Percentiles rank a stretch among this genome's conserved stretches.
Evolutionary conservation across 2,329 filamentous ascomycete genomes (phyloP).

Genomic region (Aspergillus piperis): DNA sequence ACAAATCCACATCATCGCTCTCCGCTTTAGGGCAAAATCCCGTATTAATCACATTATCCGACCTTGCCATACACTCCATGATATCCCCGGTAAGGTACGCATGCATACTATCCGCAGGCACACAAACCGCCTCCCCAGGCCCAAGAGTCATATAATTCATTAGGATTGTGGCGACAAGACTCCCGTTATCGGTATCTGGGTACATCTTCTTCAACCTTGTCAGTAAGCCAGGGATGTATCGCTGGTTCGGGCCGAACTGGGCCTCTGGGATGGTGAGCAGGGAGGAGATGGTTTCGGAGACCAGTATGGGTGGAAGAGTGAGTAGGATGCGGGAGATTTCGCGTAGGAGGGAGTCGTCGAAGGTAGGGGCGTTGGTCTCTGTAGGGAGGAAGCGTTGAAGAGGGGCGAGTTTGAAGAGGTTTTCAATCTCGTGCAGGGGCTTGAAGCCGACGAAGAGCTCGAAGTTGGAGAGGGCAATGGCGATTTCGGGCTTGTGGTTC

Average conservation of each 20-base stretch:
- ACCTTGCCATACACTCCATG: constrained; percentile 76
- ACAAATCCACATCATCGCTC: constrained; percentile 64
- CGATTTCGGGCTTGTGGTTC: constrained; percentile 81
- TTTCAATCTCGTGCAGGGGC: constrained; percentile 60
- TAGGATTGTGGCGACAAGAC: constrained; percentile 67
- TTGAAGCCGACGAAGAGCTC: constrained; percentile 78
- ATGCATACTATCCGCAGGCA: constrained; percentile 73
- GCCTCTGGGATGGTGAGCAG: constrained; percentile 53
- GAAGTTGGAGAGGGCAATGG: constrained; percentile 69
- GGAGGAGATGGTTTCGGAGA: constrained; percentile 56
- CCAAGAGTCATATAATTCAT: constrained; percentile 73
- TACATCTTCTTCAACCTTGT: constrained; percentile 67
- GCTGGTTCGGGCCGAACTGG: constrained; percentile 51
- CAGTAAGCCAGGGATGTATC: constrained; percentile 65
- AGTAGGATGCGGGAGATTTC: constrained; percentile 59
- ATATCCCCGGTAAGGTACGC: constrained; percentile 73
- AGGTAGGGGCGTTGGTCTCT: constrained; percentile 37
- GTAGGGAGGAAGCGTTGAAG: constrained; percentile 57
- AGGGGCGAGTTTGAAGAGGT: constrained; percentile 57
- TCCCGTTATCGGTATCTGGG: constrained; percentile 63
- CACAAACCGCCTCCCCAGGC: constrained; percentile 67
- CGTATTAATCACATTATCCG: constrained; percentile 72
- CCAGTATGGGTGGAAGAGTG: constrained; percentile 51
- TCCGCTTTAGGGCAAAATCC: constrained; percentile 71
- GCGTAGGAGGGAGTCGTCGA: constrained; percentile 61